phyloP scores from a whole-genome alignment of 2,329 filamentous ascomycete genomes.

The Paracoccidioides brasiliensis region DNA sequence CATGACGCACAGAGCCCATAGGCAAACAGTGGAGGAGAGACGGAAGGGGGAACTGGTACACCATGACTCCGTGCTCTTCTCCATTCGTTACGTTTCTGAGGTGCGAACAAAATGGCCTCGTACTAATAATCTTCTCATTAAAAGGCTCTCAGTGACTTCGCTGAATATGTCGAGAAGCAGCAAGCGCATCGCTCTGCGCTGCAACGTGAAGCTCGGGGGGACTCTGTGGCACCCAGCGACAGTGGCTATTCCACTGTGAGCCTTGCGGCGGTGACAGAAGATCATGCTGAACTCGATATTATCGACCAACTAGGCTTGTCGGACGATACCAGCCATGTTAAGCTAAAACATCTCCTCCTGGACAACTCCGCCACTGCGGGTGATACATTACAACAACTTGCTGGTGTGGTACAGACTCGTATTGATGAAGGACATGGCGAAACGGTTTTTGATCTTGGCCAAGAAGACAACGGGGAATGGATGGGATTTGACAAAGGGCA shows the following conservation, averaged over 20 bases:
- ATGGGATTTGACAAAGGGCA: conserved; percentile 64
- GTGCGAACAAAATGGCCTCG: background rate
- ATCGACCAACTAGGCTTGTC: conserved; percentile 64
- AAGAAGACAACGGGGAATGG: conserved; percentile 76
- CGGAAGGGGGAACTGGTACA: conserved; percentile 75
- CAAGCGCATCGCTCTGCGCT: conserved; percentile 45
- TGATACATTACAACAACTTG: conserved; percentile 49
- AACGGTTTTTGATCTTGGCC: conserved; percentile 78
- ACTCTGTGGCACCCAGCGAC: conserved; percentile 26
- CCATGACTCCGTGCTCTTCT: conserved; percentile 2
- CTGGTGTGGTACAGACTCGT: conserved; percentile 52
- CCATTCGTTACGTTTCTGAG: background rate
- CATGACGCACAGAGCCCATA: conserved; percentile 33
- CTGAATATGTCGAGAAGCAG: conserved; percentile 93
- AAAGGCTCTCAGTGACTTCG: conserved; percentile 82
- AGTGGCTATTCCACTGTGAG: conserved; percentile 29
- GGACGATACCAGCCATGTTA: conserved; percentile 48
- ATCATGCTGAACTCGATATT: conserved; percentile 82
- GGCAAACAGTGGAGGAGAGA: conserved; percentile 61
- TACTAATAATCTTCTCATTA: background rate
- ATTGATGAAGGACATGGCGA: conserved; percentile 78
- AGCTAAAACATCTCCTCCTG: conserved; percentile 65
- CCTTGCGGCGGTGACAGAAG: conserved; percentile 35
- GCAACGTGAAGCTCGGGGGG: conserved; percentile 18
- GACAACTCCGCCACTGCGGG: conserved; percentile 41